phyloP scores from a whole-genome alignment of 2,329 filamentous ascomycete species.

The Nemania sp. region DNA sequence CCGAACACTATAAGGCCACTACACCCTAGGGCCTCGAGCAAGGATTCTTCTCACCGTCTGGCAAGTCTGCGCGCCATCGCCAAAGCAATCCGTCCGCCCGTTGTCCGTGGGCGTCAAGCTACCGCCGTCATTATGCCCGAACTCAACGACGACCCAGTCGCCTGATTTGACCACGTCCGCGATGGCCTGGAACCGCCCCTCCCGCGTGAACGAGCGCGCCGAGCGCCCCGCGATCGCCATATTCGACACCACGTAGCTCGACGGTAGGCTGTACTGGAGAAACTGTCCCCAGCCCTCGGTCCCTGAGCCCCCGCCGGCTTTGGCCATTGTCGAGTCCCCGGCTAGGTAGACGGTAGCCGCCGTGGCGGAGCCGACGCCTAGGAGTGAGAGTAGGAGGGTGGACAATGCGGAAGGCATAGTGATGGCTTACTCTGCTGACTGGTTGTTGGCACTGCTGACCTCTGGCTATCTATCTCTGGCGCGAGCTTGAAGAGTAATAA shows the following conservation, averaged over 20 bases:
- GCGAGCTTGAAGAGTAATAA: neutral
- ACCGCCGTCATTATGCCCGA: conserved; percentile 79
- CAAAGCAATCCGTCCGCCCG: conserved; percentile 69
- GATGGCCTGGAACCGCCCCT: conserved; percentile 72
- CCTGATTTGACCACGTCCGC: conserved; percentile 64
- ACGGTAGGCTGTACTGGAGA: conserved; percentile 63
- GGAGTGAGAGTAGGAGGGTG: conserved; percentile 26
- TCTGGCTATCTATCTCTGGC: neutral
- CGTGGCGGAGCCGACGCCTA: conserved; percentile 36
- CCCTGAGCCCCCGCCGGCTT: conserved; percentile 57
- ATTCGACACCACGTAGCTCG: conserved; percentile 66
- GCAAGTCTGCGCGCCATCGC: conserved; percentile 66
- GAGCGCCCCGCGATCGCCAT: conserved; percentile 74
- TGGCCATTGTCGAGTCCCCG: conserved; percentile 73
- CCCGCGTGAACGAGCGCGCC: conserved; percentile 73
- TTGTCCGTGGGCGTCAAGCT: conserved; percentile 67
- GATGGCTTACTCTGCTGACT: neutral
- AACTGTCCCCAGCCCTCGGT: conserved; percentile 72
- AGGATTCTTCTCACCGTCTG: conserved; percentile 49
- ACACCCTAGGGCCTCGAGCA: too few species aligned
- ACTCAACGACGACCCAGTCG: conserved; percentile 77
- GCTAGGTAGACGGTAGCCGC: conserved; percentile 64
- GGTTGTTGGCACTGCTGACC: neutral
- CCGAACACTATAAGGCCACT: too few species aligned
- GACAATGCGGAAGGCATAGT: conserved; percentile 4